Conservation (phyloP, 805 yeast genomes). For the Pichia phayaonensis region DNA sequence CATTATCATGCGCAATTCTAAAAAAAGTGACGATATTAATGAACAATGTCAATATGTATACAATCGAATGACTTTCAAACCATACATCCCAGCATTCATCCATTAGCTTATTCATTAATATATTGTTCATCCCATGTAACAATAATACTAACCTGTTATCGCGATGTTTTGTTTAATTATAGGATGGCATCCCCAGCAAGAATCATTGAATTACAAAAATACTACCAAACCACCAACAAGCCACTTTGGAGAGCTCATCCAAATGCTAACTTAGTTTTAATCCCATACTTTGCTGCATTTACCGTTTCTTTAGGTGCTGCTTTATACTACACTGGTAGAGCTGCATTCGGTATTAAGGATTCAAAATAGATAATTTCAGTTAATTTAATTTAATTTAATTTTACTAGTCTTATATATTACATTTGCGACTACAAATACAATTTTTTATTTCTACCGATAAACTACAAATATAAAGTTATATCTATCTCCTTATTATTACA, state of each 20-base stretch:
- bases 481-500: neutral
- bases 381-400: neutral
- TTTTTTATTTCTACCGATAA: neutral
- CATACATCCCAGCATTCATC: no score
- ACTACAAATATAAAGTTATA: neutral
- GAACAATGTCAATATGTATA: no score
- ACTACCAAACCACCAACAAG: slow-evolving; percentile 49
- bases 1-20: no score
- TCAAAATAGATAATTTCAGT: no score
- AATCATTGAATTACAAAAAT: slow-evolving; percentile 50
- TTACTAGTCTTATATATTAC: no score
- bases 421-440: neutral
- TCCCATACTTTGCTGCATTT: slow-evolving; percentile 74
- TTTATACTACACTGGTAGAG: slow-evolving; percentile 64
- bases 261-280: slow-evolving; percentile 61
- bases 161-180: neutral
- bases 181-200: slow-evolving; percentile 15
- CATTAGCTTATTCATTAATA: neutral
- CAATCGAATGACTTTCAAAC: no score
- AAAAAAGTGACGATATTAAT: no score
- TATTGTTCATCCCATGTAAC: neutral
- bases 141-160: neutral
- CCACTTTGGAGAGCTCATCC: slow-evolving; percentile 53
- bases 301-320: slow-evolving; percentile 60
- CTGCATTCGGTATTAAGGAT: slow-evolving; percentile 59